These are phyloP conservation scores for Turnera subulata DNA, from an alignment of 345 rosid species.

Conservation along the genomic window DNA sequence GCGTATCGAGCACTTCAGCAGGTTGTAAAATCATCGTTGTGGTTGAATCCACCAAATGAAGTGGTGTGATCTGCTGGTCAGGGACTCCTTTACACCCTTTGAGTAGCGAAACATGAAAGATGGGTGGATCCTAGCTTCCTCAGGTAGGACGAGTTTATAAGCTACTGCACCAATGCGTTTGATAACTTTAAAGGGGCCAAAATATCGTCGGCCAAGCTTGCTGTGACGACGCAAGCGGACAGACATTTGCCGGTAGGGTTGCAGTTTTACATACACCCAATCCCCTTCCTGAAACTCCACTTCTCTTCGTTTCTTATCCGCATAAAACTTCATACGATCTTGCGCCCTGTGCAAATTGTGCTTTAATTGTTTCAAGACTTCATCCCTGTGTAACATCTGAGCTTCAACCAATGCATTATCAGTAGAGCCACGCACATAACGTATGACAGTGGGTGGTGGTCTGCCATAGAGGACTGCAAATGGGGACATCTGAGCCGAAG, in stretches of 20 bases:
- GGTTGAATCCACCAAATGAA: too few relatives aligned
- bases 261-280: background rate
- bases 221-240: background rate
- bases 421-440: background rate
- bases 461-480: background rate
- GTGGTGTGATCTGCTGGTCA: too few relatives aligned
- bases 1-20: too few relatives aligned
- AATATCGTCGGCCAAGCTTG: background rate
- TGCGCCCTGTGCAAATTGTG: too few relatives aligned
- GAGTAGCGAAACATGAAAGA: constrained; percentile 1
- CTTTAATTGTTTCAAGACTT: too few relatives aligned
- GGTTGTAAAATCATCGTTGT: too few relatives aligned
- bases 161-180: background rate
- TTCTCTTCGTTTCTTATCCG: too few relatives aligned
- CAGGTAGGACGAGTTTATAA: background rate
- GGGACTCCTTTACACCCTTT: background rate
- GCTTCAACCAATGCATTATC: background rate
- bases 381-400: background rate
- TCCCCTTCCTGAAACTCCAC: background rate
- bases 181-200: background rate
- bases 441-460: background rate
- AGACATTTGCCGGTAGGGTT: background rate
- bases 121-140: background rate
- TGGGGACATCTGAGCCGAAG: background rate
- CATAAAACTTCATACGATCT: too few relatives aligned